These are phyloP conservation scores for Meyerozyma smithsonii DNA, from an alignment of 1,139 yeast species.

Conservation along the genomic window DNA sequence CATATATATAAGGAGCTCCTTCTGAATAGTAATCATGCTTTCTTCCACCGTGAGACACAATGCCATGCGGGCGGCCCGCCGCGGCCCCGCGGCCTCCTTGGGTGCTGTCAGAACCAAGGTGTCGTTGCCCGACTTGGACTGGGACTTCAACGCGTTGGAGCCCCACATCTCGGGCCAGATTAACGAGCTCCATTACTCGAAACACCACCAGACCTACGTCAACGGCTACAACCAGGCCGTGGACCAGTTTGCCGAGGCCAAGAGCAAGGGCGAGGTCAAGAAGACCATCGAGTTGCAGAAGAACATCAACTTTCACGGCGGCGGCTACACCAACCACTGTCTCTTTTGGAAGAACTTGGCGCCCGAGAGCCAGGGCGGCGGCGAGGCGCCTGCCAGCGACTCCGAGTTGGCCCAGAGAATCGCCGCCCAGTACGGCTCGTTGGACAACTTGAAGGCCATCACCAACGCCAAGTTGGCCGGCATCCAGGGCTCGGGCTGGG, in stretches of 20 bases:
- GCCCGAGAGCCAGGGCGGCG: slow-evolving; percentile 37
- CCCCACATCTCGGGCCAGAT: slow-evolving; percentile 41
- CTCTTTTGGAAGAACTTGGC: slow-evolving; percentile 44
- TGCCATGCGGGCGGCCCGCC: slow-evolving; percentile 13
- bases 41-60: slow-evolving; percentile 19
- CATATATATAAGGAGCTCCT: not conserved
- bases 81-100: slow-evolving; percentile 15
- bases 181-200: slow-evolving; percentile 37
- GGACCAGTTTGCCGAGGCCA: slow-evolving; percentile 32
- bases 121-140: slow-evolving; percentile 36
- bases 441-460: slow-evolving; percentile 33
- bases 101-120: slow-evolving; percentile 41
- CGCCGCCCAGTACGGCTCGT: slow-evolving; percentile 35
- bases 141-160: slow-evolving; percentile 39
- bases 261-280: slow-evolving; percentile 33
- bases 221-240: slow-evolving; percentile 38
- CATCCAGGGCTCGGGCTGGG: slow-evolving; percentile 50
- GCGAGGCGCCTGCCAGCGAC: slow-evolving; percentile 31
- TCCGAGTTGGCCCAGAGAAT: slow-evolving; percentile 33
- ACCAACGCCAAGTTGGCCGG: slow-evolving; percentile 40
- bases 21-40: slow-evolving; percentile 12
- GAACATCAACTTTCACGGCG: slow-evolving; percentile 41
- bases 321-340: slow-evolving; percentile 42
- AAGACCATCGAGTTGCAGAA: slow-evolving; percentile 34
- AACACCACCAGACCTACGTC: slow-evolving; percentile 42